Percentiles rank a stretch among this genome's conserved stretches.
Conservation (phyloP, 2,329 filamentous ascomycete genomes). For the Erysiphe pulchra region DNA sequence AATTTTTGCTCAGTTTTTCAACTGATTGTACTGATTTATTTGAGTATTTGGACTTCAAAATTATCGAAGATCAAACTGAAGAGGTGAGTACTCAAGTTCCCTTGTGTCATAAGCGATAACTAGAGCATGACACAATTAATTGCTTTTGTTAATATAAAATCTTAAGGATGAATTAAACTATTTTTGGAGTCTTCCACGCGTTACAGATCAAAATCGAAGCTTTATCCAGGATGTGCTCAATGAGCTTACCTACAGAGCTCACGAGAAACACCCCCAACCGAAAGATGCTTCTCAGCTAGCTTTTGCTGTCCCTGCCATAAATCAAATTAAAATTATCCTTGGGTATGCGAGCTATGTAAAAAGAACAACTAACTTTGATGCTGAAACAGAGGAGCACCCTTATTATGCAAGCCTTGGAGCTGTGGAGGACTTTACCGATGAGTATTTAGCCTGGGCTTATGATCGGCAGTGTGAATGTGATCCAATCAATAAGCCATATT, state of each 20-base stretch:
- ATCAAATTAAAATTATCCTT: constrained; percentile 9
- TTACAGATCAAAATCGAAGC: constrained; percentile 7
- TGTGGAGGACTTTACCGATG: constrained; percentile 33
- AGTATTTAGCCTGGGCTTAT: constrained; percentile 34
- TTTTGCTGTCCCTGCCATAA: constrained; percentile 5
- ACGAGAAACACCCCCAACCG: constrained; percentile 3
- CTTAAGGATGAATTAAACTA: constrained; percentile 12
- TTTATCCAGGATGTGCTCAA: constrained; percentile 32
- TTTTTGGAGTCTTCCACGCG: constrained; percentile 12
- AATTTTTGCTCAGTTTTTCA: constrained; percentile 36
- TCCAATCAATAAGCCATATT: constrained; percentile 26
- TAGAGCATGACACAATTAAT: no score
- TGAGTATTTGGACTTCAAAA: constrained; percentile 27
- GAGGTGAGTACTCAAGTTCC: background rate
- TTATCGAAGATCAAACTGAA: background rate
- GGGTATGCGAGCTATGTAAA: constrained; percentile 11
- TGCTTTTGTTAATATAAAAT: background rate
- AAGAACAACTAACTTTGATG: constrained; percentile 9
- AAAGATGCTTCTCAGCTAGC: constrained; percentile 1
- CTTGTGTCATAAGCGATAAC: no score
- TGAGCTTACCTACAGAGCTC: constrained; percentile 20
- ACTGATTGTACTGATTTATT: constrained; percentile 32
- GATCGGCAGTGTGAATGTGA: constrained; percentile 31
- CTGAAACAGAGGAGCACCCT: constrained; percentile 16
- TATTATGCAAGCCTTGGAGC: constrained; percentile 36